Conservation (phyloP, 2,329 filamentous ascomycete genomes). For the Fusarium sp. region DNA sequence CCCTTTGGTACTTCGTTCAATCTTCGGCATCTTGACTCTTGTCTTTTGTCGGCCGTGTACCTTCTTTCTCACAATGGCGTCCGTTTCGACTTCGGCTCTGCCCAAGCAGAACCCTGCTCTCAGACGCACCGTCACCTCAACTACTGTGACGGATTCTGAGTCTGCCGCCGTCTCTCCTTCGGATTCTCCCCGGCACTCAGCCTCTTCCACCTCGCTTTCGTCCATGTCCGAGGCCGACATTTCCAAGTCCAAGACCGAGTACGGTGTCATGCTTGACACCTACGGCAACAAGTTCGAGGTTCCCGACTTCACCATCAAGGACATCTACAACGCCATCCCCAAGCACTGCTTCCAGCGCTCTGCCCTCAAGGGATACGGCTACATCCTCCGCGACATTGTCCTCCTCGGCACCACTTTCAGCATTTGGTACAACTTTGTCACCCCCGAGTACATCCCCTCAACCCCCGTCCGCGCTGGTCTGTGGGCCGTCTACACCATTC, state of each 20-base stretch:
- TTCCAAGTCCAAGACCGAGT: slow-evolving; percentile 54
- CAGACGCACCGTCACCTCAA: slow-evolving; percentile 63
- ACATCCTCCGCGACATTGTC: slow-evolving; percentile 85
- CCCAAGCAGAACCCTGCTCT: slow-evolving; percentile 59
- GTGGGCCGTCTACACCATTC: slow-evolving; percentile 76
- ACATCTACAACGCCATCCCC: slow-evolving; percentile 96
- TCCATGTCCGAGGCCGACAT: slow-evolving; percentile 79
- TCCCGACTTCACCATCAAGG: slow-evolving; percentile 96
- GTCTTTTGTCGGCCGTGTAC: slow-evolving; percentile 38
- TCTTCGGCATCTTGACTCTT: slow-evolving; percentile 34
- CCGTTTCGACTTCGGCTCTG: slow-evolving; percentile 59
- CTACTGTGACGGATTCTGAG: slow-evolving; percentile 64
- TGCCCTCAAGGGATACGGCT: slow-evolving; percentile 78
- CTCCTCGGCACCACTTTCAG: slow-evolving; percentile 83
- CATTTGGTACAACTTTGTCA: slow-evolving; percentile 90
- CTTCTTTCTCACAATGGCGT: slow-evolving; percentile 58
- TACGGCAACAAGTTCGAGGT: slow-evolving; percentile 95
- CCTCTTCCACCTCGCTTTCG: slow-evolving; percentile 92
- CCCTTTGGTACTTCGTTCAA: slow-evolving; percentile 7
- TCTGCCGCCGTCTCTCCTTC: slow-evolving; percentile 69
- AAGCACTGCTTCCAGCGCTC: slow-evolving; percentile 97
- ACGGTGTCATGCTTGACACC: slow-evolving; percentile 83
- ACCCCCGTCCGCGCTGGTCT: slow-evolving; percentile 73
- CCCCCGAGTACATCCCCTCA: slow-evolving; percentile 83
- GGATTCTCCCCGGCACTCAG: slow-evolving; percentile 71